These are phyloP conservation scores for Pleurotus tuoliensis DNA, from an alignment of 768 basidiomycete genomes.

Conservation along the genomic window DNA sequence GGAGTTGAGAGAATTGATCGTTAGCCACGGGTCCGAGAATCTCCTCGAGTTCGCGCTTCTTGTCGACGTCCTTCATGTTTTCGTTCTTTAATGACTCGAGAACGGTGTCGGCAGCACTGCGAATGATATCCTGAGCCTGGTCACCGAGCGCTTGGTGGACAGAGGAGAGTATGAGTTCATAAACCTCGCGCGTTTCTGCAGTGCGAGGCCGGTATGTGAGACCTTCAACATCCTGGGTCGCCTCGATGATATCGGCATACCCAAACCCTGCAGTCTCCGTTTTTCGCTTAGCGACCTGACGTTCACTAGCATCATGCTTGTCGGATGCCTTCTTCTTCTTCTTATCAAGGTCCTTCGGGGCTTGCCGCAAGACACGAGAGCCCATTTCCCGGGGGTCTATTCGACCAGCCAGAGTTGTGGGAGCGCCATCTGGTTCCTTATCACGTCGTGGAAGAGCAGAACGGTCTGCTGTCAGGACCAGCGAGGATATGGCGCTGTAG, in stretches of 20 bases:
- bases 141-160: conserved; percentile 87
- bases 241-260: conserved; percentile 90
- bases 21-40: conserved; percentile 60
- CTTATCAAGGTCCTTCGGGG: conserved; percentile 87
- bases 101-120: conserved; percentile 91
- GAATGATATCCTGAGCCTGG: conserved; percentile 93
- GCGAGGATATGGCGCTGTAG: conserved; percentile 91
- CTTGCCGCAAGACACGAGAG: conserved; percentile 77
- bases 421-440: conserved; percentile 96
- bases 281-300: conserved; percentile 50
- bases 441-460: conserved; percentile 79
- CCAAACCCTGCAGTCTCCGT: conserved; percentile 68
- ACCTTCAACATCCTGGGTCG: conserved; percentile 91
- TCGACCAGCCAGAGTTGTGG: conserved; percentile 86
- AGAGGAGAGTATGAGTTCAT: conserved; percentile 82
- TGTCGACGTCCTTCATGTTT: conserved; percentile 91
- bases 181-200: conserved; percentile 90
- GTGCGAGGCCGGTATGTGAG: conserved; percentile 91
- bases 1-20: conserved; percentile 79
- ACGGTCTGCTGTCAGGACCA: conserved; percentile 90
- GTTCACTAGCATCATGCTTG: conserved; percentile 54
- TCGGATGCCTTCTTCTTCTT: conserved; percentile 85
- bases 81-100: conserved; percentile 88
- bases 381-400: conserved; percentile 94
- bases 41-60: conserved; percentile 89